Evolutionary conservation across 2,329 filamentous ascomycete species (phyloP), one percentile per base, ranked within the genome.

Genomic region (Emericellopsis atlantica): DNA sequence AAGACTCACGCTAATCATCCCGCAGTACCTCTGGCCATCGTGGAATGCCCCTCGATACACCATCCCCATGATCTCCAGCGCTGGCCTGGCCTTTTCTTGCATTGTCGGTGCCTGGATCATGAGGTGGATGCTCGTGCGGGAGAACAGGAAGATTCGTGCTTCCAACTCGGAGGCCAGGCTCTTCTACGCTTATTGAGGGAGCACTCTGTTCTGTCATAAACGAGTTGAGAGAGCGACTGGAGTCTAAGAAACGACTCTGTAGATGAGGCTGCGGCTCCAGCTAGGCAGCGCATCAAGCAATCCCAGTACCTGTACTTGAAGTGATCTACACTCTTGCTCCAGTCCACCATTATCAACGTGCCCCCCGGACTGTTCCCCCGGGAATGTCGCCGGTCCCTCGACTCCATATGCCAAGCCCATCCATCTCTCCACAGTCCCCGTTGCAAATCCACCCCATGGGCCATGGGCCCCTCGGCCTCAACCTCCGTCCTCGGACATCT

Each of bases 11-110:
- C 34, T 36, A 36, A 36, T 18, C 16, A 4, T 16, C 4, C 3
- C 3, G 4, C 16, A 46, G 24, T 62, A 65, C 42, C 49, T 66
- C 15, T 66, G 62, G 60, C 60, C 60, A 2, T 52, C 54, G 14
- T 46, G 40, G 7, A 49, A 51, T 36, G 46, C 41, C 12, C 53
- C 53, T 5, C 49, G 51, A 1, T 55, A 51, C 37, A 39, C 47
- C 6, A 47, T 48, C 5, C 43, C 50, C 6, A 51, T 52, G 48
- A 42, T 45, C 2, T 42, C 45, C 3, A 52, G 49, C 31, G 50
- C 49, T 4, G 49, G 43, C 5, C 44, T 52, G 22, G 46, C 47
- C 6, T 32, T 31, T 43, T 52, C 35, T 49, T 55, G 36, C 49
- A 58, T 41, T 2, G 34, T 42, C 12, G 43, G 47, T 2, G 50